These are phyloP conservation scores for Fusarium abutilonis DNA, from an alignment of 2,329 filamentous ascomycete species.

Conservation along the genomic window DNA sequence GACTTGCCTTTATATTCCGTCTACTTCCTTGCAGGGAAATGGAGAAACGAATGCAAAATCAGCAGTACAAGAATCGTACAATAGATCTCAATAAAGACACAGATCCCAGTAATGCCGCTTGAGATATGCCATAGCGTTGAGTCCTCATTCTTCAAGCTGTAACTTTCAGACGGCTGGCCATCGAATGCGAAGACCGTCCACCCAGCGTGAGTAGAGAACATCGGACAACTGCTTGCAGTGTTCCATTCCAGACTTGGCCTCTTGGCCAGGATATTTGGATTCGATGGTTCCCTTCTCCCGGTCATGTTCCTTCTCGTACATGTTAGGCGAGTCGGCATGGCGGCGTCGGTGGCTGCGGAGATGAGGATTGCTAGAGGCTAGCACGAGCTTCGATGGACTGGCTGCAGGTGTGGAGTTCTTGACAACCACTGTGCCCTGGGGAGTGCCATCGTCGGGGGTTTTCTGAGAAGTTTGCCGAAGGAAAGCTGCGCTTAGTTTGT, in stretches of 20 bases:
- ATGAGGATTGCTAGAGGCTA: conserved; percentile 86
- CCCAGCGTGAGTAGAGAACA: conserved; percentile 91
- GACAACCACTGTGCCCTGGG: conserved; percentile 66
- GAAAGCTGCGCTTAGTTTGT: conserved; percentile 67
- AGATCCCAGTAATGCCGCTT: neutral
- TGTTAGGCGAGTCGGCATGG: conserved; percentile 57
- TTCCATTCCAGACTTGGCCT: conserved; percentile 79
- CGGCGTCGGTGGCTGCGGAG: conserved; percentile 80
- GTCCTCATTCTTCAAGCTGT: neutral
- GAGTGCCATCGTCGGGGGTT: conserved; percentile 56
- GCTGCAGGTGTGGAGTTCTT: conserved; percentile 60
- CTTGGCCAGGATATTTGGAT: conserved; percentile 64
- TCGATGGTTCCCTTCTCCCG: conserved; percentile 60
- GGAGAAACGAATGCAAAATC: conserved; percentile 25
- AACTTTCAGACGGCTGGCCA: conserved; percentile 63
- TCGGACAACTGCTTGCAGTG: conserved; percentile 90
- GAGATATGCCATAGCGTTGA: neutral
- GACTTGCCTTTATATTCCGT: conserved; percentile 10
- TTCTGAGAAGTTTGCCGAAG: conserved; percentile 55
- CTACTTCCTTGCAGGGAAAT: neutral
- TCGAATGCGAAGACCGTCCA: conserved; percentile 78
- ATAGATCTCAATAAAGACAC: conserved; percentile 2
- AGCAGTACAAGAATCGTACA: conserved; percentile 23
- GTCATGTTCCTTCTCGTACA: conserved; percentile 58
- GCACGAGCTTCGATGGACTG: conserved; percentile 72